Base-by-base conservation (phyloP, 441 rosid genomes). In the Raphanus hybrid region DNA sequence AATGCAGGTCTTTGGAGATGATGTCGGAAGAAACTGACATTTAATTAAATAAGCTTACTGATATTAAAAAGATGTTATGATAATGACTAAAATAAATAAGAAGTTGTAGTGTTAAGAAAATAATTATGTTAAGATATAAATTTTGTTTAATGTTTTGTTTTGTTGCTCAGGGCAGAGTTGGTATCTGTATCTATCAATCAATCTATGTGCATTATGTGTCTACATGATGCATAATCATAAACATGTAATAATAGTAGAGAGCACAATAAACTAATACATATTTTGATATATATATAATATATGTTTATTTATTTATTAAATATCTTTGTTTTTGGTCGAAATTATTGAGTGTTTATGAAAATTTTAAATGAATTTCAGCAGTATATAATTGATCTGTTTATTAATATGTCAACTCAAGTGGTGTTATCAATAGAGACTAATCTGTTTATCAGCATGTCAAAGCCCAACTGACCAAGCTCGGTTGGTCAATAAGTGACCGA, bases 1-100 rank as follows among this genome's bases (percentile, higher is more conserved):
- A 91, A 75, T 94, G 98, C 88, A 77, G 97, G 75, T 75, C 84
- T 52, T 80, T 85, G 83, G 90, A 84, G 84, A 92, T 94, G 85
- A 61, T 86, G 85, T 69, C 81, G 9, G 83, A 80, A 1, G 82
- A 75, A 75, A 57, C 69, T 69, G 63, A 74, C 41, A 74, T 15
- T 43, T 55, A 69, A 69, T 69, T 64, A 73, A 54, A 68, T 61
- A 62, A 68, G 73, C 29, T 29, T 60, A 32, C 14, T 45, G 32
- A 45, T 32, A 65, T 8, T 26, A 34, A 57, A 58, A 35, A 54
- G 16, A 5, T 37, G 39, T 41, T 62, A 69, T 78, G 66, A 78
- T 69, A 43, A 78, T 73, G 70, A 73, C 70, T 62, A 78, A 20
- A 12, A 67, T 55, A 52, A 58, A 74, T 69, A 78, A 52, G 60